phyloP scores from a whole-genome alignment of 371 early-diverging fungal genomes.

The Mortierella sp. region DNA sequence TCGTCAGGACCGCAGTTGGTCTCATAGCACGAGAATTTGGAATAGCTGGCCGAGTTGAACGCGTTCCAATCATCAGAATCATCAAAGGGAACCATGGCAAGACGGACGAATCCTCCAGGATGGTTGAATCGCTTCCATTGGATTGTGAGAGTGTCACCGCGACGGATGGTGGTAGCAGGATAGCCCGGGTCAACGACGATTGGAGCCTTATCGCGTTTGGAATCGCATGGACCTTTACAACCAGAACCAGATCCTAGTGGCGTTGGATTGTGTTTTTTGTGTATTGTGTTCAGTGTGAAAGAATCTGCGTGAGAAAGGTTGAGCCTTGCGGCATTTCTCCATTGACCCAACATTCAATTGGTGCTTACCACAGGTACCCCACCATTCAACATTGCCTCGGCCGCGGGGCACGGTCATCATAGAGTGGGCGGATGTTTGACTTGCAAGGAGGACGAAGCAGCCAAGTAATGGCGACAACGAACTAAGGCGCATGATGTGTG shows the following conservation, averaged over 20 bases:
- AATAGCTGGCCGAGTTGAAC: conserved; percentile 58
- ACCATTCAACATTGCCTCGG: conserved; percentile 62
- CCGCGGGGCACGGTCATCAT: conserved; percentile 50
- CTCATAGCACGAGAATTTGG: conserved; percentile 67
- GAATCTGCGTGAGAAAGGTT: background rate
- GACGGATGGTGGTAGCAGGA: conserved; percentile 55
- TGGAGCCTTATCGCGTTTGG: conserved; percentile 52
- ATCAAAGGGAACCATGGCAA: conserved; percentile 65
- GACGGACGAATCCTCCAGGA: conserved; percentile 68
- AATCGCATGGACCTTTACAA: conserved; percentile 69
- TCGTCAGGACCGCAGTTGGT: conserved; percentile 60
- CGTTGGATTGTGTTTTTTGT: background rate
- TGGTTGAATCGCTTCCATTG: conserved; percentile 69
- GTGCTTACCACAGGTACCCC: conserved; percentile 61
- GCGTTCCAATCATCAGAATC: conserved; percentile 60
- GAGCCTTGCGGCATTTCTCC: background rate
- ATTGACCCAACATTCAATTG: too few relatives aligned
- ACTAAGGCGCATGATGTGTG: conserved; percentile 12
- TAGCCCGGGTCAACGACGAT: conserved; percentile 56
- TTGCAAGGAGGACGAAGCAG: conserved; percentile 13
- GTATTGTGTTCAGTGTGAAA: background rate
- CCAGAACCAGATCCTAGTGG: conserved; percentile 55
- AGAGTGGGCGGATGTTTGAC: conserved; percentile 30
- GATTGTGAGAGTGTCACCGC: conserved; percentile 61
- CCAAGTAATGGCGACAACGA: background rate